Evolutionary conservation across 148 eudicot genomes (phyloP).

Genomic region (Chenopodium berlandieri): DNA sequence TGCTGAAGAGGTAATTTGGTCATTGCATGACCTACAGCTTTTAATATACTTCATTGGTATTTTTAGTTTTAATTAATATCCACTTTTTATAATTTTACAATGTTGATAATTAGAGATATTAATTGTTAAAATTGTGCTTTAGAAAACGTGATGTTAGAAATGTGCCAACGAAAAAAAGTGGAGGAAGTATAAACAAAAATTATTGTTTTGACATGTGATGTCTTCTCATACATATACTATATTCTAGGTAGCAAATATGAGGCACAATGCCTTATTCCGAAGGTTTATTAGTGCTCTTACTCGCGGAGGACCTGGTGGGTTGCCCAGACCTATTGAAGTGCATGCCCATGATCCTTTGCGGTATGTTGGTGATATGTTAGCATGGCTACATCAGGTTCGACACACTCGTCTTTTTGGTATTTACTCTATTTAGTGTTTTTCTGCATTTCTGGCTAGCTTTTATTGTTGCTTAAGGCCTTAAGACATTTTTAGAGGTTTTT

Average conservation of each 20-base stretch:
- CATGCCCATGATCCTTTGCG: conserved; percentile 99
- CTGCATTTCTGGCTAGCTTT: neutral
- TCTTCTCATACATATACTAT: neutral
- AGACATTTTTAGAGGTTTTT: neutral
- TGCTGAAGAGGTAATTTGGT: conserved; percentile 83
- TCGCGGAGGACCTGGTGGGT: conserved; percentile 99
- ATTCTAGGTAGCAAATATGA: conserved; percentile 89
- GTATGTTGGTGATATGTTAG: conserved; percentile 97
- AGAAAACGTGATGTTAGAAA: no score
- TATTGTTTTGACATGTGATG: neutral
- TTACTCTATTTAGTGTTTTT: neutral
- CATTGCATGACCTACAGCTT: neutral
- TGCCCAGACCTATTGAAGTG: conserved; percentile 98
- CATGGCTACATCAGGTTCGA: conserved; percentile 94
- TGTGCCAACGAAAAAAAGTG: no score
- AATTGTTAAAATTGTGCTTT: no score
- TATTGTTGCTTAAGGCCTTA: neutral
- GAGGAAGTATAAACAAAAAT: neutral
- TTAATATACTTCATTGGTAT: neutral
- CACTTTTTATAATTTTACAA: no score
- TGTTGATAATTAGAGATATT: no score
- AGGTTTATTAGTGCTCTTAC: conserved; percentile 98
- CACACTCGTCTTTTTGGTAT: neutral
- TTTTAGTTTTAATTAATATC: no score
- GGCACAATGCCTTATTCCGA: conserved; percentile 91